Evolutionary conservation across 441 rosid genomes (phyloP).

Genomic region (Viola pubescens): DNA sequence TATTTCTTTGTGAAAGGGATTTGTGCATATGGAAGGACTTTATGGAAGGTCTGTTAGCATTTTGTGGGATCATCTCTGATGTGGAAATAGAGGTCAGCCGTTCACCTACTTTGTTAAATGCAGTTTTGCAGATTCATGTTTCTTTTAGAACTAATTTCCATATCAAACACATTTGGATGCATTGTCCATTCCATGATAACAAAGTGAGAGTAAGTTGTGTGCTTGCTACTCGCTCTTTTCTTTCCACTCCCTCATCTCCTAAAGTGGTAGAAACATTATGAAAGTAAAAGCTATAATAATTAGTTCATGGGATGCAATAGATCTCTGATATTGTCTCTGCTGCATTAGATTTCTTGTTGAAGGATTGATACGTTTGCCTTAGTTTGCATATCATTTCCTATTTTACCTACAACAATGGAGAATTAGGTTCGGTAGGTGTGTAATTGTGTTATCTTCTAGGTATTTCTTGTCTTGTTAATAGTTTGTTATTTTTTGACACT

Average conservation of each 20-base stretch:
- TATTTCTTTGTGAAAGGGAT: conserved; percentile 1
- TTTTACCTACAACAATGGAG: too few species aligned
- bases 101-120: conserved; percentile 18
- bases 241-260: not conserved
- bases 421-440: too few species aligned
- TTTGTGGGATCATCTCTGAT: conserved; percentile 2
- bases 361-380: too few species aligned
- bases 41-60: conserved; percentile 17
- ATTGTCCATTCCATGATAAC: conserved; percentile 21
- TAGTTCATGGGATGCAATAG: too few species aligned
- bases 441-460: too few species aligned
- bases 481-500: too few species aligned
- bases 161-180: conserved; percentile 24
- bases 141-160: conserved; percentile 26
- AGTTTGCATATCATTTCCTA: too few species aligned
- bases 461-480: too few species aligned
- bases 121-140: conserved; percentile 21
- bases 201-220: conserved; percentile 30
- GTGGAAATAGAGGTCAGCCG: conserved; percentile 16
- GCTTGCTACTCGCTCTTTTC: conserved; percentile 1
- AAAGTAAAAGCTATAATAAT: too few species aligned
- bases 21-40: conserved; percentile 6
- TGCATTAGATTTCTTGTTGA: too few species aligned
- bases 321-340: too few species aligned
- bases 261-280: too few species aligned